Evolutionary conservation across 2,329 filamentous ascomycete genomes (phyloP).

Genomic region (Cyanodermella asteris): DNA sequence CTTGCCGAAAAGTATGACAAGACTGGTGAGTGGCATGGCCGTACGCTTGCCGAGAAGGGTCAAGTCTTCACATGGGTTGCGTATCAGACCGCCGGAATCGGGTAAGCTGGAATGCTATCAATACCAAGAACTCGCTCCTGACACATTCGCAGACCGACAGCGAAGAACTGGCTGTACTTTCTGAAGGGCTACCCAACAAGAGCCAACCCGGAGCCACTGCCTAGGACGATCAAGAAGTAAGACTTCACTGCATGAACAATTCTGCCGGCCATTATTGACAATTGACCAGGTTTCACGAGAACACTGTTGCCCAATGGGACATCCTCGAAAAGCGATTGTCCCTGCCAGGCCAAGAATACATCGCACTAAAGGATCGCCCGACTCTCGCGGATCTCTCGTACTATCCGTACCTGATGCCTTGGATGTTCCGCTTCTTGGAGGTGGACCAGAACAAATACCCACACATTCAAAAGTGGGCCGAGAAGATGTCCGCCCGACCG

Average conservation of each 20-base stretch:
- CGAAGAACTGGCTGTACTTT: no score
- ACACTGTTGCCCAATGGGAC: conserved; percentile 12
- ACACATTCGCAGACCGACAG: no score
- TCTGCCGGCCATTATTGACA: background rate
- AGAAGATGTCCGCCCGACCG: no score
- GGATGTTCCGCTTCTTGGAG: conserved; percentile 15
- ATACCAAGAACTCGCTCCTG: no score
- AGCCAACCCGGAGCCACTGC: conserved; percentile 8
- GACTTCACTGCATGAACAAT: background rate
- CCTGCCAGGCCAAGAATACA: conserved; percentile 12
- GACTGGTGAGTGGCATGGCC: conserved; percentile 14
- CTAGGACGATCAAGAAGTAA: conserved; percentile 10
- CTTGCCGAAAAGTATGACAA: conserved; percentile 16
- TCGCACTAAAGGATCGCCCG: conserved; percentile 16
- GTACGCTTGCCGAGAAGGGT: conserved; percentile 10
- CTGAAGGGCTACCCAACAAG: no score
- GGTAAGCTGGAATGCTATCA: no score
- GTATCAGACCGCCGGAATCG: conserved; percentile 18
- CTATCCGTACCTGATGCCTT: conserved; percentile 18
- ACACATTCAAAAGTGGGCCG: conserved; percentile 13
- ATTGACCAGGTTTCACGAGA: conserved; percentile 11
- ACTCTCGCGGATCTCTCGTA: conserved; percentile 17
- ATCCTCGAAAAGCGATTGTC: conserved; percentile 11
- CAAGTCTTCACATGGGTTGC: conserved; percentile 14
- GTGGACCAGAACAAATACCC: conserved; percentile 15